Evolutionary conservation across 805 yeast genomes (phyloP), one percentile per base, ranked within the genome.

Genomic region (Aciculoconidium aculeatum): DNA sequence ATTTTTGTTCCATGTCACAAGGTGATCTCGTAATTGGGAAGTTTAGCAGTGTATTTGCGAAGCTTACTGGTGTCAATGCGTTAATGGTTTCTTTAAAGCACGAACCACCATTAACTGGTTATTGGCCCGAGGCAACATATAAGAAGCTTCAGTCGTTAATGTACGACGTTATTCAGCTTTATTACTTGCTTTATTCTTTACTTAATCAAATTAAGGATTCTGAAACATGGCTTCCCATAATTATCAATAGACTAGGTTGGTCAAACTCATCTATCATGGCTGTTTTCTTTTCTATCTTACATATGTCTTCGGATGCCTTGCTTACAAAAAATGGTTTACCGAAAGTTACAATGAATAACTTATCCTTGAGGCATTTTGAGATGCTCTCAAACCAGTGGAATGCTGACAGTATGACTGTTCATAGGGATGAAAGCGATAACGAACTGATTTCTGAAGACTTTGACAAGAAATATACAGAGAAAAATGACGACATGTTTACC

Each of bases 71-170:
- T 3, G 40, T 47, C n/a, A 39, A 44, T 3, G 34, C 36, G 8
- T 30, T 53, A 12, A 46, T 53, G 44, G 40, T 36, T 7, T 47
- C 61, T 2, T 40, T 56, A 10, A 36, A 41, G 17, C 53, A 55
- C 25, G 63, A 58, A 34, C 30, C 51, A 5, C 51, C 56, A 1
- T 18, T 56, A 5, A 38, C 51, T 2, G 63, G 65, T 1, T 22
- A 36, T 12, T 58, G 63, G 63, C 63, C 65, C 0, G 40, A 38
- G 10, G 34, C 33, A 11, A 52, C 48, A 22, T 58, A 57, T 25
- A 31, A 23, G 10, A 36, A 36, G 26, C 32, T 58, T 7, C 54
- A 46, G 21, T 31, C 28, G 4, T 37, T 42, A 8, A 27, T 53
- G 7, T 44, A 45, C 11, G 59, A 58, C 28, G 37, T 54, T 3